A percentile compares a stretch with the other conserved stretches of the same genome.
phyloP scores from a whole-genome alignment of 805 yeast genomes.

The Yarrowia phangngaensis region DNA sequence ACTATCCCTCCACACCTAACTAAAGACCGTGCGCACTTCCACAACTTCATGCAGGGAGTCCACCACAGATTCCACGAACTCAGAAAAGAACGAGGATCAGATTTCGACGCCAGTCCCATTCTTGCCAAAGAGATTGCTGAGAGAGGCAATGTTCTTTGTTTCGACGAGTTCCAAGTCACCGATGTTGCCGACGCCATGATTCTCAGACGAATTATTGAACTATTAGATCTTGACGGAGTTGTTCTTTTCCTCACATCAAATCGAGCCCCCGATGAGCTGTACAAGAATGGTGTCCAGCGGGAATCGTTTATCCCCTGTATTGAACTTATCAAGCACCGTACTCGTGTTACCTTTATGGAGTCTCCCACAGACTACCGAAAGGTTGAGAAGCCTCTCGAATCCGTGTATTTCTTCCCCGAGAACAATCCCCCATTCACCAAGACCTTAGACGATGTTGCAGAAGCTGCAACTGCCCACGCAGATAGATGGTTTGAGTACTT shows the following conservation, averaged over 20 bases:
- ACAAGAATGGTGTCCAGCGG: slow-evolving; percentile 91
- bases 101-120: slow-evolving; percentile 76
- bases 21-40: slow-evolving; percentile 84
- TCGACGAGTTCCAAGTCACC: slow-evolving; percentile 96
- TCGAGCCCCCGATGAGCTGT: slow-evolving; percentile 89
- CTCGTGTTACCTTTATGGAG: slow-evolving; percentile 73
- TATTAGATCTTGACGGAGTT: slow-evolving; percentile 70
- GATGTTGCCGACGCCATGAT: slow-evolving; percentile 99
- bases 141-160: slow-evolving; percentile 74
- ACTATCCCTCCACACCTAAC: slow-evolving; percentile 76
- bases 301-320: slow-evolving; percentile 91
- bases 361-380: slow-evolving; percentile 94
- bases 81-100: slow-evolving; percentile 59
- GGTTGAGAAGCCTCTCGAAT: slow-evolving; percentile 74
- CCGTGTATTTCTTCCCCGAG: slow-evolving; percentile 69
- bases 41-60: slow-evolving; percentile 91
- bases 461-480: slow-evolving; percentile 57
- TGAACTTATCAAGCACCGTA: slow-evolving; percentile 64
- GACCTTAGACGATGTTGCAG: slow-evolving; percentile 45
- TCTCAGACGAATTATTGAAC: slow-evolving; percentile 65
- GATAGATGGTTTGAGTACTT: slow-evolving; percentile 77
- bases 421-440: slow-evolving; percentile 49
- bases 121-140: slow-evolving; percentile 80
- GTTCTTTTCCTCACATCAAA: slow-evolving; percentile 91
- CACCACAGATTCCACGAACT: slow-evolving; percentile 84